phyloP scores from a whole-genome alignment of 2,329 filamentous ascomycete genomes.

The Sporothrix curviconia region DNA sequence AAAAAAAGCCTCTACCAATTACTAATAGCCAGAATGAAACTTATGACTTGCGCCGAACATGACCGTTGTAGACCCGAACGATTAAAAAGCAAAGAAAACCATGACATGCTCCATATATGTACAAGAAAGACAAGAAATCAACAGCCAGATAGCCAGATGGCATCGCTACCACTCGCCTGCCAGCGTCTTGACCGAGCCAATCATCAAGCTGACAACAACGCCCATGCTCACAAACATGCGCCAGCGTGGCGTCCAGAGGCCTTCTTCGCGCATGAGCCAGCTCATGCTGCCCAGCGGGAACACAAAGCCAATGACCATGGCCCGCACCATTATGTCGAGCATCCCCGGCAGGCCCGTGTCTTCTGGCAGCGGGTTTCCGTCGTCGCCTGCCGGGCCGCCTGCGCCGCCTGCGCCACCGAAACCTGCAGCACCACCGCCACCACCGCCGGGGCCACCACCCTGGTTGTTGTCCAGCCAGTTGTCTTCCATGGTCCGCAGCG shows the following conservation, averaged over 20 bases:
- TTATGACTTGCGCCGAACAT: too few species aligned
- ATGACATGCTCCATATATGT: too few species aligned
- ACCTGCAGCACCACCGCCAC: conserved; percentile 24
- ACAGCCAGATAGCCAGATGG: background rate
- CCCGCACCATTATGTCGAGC: conserved; percentile 80
- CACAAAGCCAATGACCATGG: conserved; percentile 87
- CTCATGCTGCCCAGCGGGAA: conserved; percentile 83
- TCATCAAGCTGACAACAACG: conserved; percentile 68
- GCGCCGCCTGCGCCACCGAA: conserved; percentile 32
- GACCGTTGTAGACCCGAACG: too few species aligned
- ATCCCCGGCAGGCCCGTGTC: conserved; percentile 45
- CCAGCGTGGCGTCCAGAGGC: conserved; percentile 77
- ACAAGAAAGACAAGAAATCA: background rate
- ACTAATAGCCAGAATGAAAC: too few species aligned
- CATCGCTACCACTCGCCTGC: conserved; percentile 28
- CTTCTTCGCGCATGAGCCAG: conserved; percentile 81
- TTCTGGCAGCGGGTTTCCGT: conserved; percentile 37
- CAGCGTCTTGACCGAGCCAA: conserved; percentile 59
- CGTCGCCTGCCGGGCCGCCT: conserved; percentile 29
- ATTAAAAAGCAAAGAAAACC: too few species aligned
- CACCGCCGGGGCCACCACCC: conserved; percentile 30
- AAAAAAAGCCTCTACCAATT: too few species aligned
- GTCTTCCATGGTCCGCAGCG: conserved; percentile 75
- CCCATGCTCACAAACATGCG: conserved; percentile 83
- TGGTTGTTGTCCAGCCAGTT: conserved; percentile 75